Conservation (phyloP, 495 filamentous ascomycete species). For the Evernia prunastri region DNA sequence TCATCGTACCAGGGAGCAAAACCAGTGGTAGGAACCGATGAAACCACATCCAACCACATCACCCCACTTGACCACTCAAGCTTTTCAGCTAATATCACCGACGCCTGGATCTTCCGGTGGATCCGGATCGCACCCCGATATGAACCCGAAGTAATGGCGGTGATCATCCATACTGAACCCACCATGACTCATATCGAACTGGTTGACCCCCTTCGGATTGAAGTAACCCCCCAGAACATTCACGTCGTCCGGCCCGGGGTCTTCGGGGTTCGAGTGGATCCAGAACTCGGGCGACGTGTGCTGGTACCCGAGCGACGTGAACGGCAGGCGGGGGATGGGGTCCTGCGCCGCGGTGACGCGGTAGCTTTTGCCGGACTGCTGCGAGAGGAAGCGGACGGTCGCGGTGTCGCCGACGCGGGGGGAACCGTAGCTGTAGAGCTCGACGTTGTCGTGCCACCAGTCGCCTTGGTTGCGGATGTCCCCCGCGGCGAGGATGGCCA, state of each 20-base stretch:
- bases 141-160: slow-evolving; percentile 18
- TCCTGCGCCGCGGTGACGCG: slow-evolving; percentile 62
- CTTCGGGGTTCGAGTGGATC: slow-evolving; percentile 32
- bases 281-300: slow-evolving; percentile 65
- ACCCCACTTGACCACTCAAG: not conserved
- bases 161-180: not conserved
- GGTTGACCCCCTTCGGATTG: slow-evolving; percentile 11
- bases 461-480: slow-evolving; percentile 47
- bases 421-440: slow-evolving; percentile 54
- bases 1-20: too few relatives aligned
- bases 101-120: not conserved
- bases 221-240: slow-evolving; percentile 3
- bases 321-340: slow-evolving; percentile 55
- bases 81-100: not conserved
- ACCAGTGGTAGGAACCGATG: too few relatives aligned
- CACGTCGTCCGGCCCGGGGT: slow-evolving; percentile 9
- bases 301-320: slow-evolving; percentile 43
- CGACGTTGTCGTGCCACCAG: slow-evolving; percentile 6
- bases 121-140: slow-evolving; percentile 1
- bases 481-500: slow-evolving; percentile 53
- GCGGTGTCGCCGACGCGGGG: slow-evolving; percentile 58
- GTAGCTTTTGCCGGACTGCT: slow-evolving; percentile 31
- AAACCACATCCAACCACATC: not conserved
- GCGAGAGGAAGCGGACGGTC: slow-evolving; percentile 48
- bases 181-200: not conserved